Conservation (phyloP, 1,284 basidiomycete species). For the Rhodotorula sp. region DNA sequence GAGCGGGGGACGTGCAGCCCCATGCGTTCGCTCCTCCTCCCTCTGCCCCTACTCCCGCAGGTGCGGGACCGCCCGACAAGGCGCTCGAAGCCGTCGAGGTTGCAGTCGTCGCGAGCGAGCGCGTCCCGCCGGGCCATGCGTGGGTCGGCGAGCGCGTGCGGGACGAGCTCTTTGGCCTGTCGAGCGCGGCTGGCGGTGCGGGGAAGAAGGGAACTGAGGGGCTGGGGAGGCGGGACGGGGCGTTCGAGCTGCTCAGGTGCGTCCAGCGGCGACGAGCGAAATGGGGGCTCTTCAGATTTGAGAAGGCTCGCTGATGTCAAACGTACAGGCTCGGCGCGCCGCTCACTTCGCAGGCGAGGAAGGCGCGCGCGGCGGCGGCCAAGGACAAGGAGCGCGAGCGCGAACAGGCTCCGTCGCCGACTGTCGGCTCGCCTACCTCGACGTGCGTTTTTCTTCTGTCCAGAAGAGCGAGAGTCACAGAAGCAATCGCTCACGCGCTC, state of each 20-base stretch:
- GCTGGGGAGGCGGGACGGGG: conserved; percentile 3
- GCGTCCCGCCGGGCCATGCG: conserved; percentile 64
- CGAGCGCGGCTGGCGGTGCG: background rate
- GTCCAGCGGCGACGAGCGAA: background rate
- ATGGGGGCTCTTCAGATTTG: background rate
- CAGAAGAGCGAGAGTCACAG: background rate
- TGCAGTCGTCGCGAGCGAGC: conserved; percentile 11
- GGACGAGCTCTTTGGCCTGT: conserved; percentile 3
- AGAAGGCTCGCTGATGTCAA: background rate
- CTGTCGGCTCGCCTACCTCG: background rate
- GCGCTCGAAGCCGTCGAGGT: background rate
- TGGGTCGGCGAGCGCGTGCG: conserved; percentile 40
- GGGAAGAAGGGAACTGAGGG: background rate
- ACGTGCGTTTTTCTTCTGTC: background rate
- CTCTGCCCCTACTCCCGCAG: background rate
- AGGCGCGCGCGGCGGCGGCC: background rate
- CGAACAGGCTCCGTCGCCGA: background rate
- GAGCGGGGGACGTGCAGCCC: too few relatives aligned
- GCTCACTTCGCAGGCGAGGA: conserved; percentile 6
- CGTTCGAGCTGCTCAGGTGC: conserved; percentile 38
- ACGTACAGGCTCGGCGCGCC: conserved; percentile 16
- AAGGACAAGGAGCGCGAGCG: conserved; percentile 5
- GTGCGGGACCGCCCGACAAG: background rate
- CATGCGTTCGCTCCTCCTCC: background rate
- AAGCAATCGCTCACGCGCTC: background rate